Base-by-base conservation (phyloP, 169 alveolate genomes). In the Plasmodium knowlesi region DNA sequence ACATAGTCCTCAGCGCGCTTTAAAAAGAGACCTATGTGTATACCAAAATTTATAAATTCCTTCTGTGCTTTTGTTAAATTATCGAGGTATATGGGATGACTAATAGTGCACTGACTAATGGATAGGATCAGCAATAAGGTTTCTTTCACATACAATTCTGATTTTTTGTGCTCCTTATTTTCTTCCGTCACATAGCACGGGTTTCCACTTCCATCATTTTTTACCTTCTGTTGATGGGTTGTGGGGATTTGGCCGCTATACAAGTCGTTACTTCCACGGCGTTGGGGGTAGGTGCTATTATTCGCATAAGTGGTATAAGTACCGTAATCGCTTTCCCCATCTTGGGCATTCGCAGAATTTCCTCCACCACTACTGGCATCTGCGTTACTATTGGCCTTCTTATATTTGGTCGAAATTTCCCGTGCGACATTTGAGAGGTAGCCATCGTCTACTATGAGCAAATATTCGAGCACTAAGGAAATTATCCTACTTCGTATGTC, bases 11-110 rank as follows among this genome's bases (percentile, higher is more conserved):
- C 85, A 41, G 80, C 83, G 41, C 95, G 92, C 54, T 79, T 70
- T 43, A 92, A 97, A 43, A 95, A 95, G 1, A 96, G 46, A 12
- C 98, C 98, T 16, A 97, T 74, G 85, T 97, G 98, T 5, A 86
- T 83, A 30, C 96, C 95, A 80, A 97, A 86, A 41, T 82, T 84
- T 25, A 97, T 22, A n/a, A 97, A 84, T 88, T 98, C 96, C 39
- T 95, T 93, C 83, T 97, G 98, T 0, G 97, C 61, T 37, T 89
- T 86, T n/a, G 98, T 96, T 53, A 96, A 81, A n/a, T 70, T 92
- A 12, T 73, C 84, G 16, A 90, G 53, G 54, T 84, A 79, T 73
- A 97, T 91, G 3, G 96, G 96, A 41, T 97, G 98, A 80, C 98
- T 97, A 32, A 94, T 92, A 34, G 86, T 46, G 30, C 97, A 89